Base-by-base conservation (phyloP, 2,329 filamentous ascomycete genomes). In the Dryadomyces sulphureus region DNA sequence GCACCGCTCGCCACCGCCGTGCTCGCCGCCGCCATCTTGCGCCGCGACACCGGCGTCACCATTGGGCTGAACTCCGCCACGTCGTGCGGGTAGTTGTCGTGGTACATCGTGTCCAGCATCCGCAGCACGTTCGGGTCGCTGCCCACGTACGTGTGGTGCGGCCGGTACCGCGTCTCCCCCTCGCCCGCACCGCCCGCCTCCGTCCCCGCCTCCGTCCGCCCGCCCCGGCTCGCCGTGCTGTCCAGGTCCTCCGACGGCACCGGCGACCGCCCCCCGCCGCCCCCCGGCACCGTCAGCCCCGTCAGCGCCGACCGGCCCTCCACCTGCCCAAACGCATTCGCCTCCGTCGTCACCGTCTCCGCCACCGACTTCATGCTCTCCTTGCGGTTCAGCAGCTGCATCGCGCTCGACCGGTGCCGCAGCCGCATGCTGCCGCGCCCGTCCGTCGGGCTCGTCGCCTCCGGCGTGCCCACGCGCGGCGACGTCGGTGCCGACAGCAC, bases 51-150 rank as follows among this genome's bases (percentile, higher is more conserved):
- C 2, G 83, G 78, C 45, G 81, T 79, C 25, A 94, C 81, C 56
- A 82, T 72, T 0, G 89, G 89, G 0, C 92, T 92, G 59, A 95
- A 81, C 55, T 81, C 77, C 38, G 71, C 62, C 40, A 80, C 65
- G 51, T 83, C 77, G 45, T 75, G 75, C 9, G 78, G 77, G 52
- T 78, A 81, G 52, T 81, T 81, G 49, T 83, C 76, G 22, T 79
- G 70, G 57, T 90, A 95, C 65, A 96, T 88, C 5, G 83, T 78
- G 58, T 95, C 86, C 4, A 98, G 63, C 73, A 83, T 80, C 56
- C 73, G 73, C 41, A 83, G 65, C 45, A 84, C 76, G 54, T 66
- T 77, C 4, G 80, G 79, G 50, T 84, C 78, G 48, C 84, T 88
- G 1, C 92, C 92, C 39, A 77, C 73, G 58, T 98, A 96, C 3